Conservation (phyloP, 768 basidiomycete species). For the Auricularia heimuer region DNA sequence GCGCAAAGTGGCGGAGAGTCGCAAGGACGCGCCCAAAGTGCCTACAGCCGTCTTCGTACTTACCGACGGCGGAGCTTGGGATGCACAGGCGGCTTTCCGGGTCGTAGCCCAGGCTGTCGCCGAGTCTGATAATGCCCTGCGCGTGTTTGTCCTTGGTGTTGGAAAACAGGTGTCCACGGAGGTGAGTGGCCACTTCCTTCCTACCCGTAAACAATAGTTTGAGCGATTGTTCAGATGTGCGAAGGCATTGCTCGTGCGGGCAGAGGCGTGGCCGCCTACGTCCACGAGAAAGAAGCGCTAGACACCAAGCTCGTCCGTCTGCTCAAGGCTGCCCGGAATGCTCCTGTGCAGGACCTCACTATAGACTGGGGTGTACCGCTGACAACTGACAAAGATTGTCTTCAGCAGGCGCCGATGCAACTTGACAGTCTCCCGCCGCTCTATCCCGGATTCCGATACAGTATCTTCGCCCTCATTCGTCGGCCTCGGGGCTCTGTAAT, state of each 20-base stretch:
- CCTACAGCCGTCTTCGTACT: constrained; percentile 46
- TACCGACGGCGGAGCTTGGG: constrained; percentile 41
- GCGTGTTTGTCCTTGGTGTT: constrained; percentile 52
- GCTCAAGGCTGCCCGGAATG: constrained; percentile 40
- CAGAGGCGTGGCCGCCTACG: constrained; percentile 40
- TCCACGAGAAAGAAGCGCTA: constrained; percentile 36
- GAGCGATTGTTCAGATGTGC: constrained; percentile 25
- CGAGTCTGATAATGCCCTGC: constrained; percentile 16
- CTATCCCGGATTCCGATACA: constrained; percentile 8
- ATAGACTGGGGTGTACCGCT: constrained; percentile 36
- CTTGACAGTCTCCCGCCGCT: not conserved
- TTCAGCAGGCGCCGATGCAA: constrained; percentile 9
- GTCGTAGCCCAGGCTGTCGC: not conserved
- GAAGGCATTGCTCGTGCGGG: constrained; percentile 46
- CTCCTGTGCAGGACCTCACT: constrained; percentile 33
- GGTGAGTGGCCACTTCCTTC: not conserved
- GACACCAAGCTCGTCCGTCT: constrained; percentile 39
- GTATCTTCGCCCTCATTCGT: constrained; percentile 10
- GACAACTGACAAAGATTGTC: no score
- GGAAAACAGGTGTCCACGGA: constrained; percentile 37
- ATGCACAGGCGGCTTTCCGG: constrained; percentile 6
- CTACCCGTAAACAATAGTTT: no score
- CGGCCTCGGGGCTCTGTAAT: not conserved
- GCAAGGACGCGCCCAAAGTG: constrained; percentile 18
- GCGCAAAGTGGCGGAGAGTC: constrained; percentile 24